Base-by-base conservation (phyloP, 1,284 basidiomycete genomes). In the Trametes pubescens region DNA sequence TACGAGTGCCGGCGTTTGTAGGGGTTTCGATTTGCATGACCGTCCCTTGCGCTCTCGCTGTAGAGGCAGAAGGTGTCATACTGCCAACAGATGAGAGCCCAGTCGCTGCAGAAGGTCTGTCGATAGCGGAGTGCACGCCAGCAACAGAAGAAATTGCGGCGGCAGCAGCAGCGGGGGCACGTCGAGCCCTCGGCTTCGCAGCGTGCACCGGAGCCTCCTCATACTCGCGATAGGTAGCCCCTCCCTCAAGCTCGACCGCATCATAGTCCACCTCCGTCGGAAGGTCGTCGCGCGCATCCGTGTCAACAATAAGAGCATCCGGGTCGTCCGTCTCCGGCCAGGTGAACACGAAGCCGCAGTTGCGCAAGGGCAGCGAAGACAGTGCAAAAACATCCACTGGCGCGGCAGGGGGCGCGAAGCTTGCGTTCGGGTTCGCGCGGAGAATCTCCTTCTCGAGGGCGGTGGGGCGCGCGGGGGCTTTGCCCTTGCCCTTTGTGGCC, bases 301-400 rank as follows among this genome's bases (percentile, higher is more conserved):
- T 65, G 29, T 71, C 72, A 22, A 60, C 53, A 24, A 69, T 26
- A n/a, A 74, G 51, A 44, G 56, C 55, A 59, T 70, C 74, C 9
- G 72, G 74, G 52, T 75, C 72, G 61, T 73, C 72, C 4, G 75
- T 70, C 52, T 76, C 64, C 0, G 72, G 70, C 61, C 72, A 75
- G 2, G 69, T 71, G 68, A 75, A 73, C 11, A 72, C 8, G 65
- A 75, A 75, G 11, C 64, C 68, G 49, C 63, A 63, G 4, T 61
- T 32, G 10, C 64, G 61, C 0, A 61, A n/a, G 6, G 69, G 70
- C 51, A 71, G 44, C 8, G 66, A 61, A 11, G 64, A 68, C 9
- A 58, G 46, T 5, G 62, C 65, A 35, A 62, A 43, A 29, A 61
- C 56, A 38, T 67, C 62, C 49, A 67, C 64, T 35, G 57, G 29